phyloP scores from a whole-genome alignment of 805 yeast genomes.

The Komagataella ulmi region DNA sequence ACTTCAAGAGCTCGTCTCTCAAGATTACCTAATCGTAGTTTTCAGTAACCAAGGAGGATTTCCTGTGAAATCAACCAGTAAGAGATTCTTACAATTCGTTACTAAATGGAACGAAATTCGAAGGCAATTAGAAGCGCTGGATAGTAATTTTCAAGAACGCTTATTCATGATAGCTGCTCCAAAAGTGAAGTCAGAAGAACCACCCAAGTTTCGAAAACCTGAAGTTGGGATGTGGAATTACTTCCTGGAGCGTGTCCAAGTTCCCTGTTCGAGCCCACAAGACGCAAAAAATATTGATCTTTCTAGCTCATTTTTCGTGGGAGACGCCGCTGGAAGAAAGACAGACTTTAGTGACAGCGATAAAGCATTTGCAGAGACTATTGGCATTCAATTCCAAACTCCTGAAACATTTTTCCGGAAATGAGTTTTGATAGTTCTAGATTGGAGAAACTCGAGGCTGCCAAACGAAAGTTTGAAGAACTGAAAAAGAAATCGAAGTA shows the following conservation, averaged over 20 bases:
- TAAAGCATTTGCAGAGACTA: constrained; percentile 45
- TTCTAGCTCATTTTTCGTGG: constrained; percentile 53
- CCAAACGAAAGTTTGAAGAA: neutral
- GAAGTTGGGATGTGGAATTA: constrained; percentile 62
- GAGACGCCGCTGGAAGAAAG: constrained; percentile 90
- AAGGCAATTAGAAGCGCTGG: constrained; percentile 12
- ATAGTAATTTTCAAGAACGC: constrained; percentile 8
- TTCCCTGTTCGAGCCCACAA: neutral
- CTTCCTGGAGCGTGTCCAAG: constrained; percentile 13
- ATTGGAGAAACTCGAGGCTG: neutral
- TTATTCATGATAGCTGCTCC: constrained; percentile 53
- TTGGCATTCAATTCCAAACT: constrained; percentile 38
- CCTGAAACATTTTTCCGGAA: constrained; percentile 41
- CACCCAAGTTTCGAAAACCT: constrained; percentile 59
- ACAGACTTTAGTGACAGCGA: constrained; percentile 78
- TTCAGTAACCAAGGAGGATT: constrained; percentile 83
- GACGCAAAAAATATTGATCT: constrained; percentile 20
- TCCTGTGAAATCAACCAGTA: constrained; percentile 22
- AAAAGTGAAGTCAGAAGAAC: constrained; percentile 20
- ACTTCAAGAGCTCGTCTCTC: constrained; percentile 10
- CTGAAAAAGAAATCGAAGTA: neutral
- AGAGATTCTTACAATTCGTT: constrained; percentile 24
- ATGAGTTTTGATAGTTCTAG: neutral
- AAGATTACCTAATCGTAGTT: constrained; percentile 34
- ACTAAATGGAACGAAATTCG: constrained; percentile 26